Percentiles rank a stretch among this genome's conserved stretches.
Conservation (phyloP, 2,329 filamentous ascomycete genomes). For the Aspergillus amoenus region DNA sequence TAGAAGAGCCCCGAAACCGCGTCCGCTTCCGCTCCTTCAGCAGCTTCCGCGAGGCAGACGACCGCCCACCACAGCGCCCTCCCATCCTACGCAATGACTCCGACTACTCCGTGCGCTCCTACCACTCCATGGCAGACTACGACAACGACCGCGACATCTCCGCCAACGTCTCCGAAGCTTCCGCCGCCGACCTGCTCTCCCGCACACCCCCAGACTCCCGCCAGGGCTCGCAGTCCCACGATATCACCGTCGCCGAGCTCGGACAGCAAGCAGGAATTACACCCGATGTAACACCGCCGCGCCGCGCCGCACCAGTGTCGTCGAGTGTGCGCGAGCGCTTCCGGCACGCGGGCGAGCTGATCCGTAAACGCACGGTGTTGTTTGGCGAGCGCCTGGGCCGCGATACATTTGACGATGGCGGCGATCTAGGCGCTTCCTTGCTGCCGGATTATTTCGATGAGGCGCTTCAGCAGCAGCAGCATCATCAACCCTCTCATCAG, state of each 20-base stretch:
- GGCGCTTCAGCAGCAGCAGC: slow-evolving; percentile 12
- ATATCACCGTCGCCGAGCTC: background rate
- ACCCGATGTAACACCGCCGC: slow-evolving; percentile 5
- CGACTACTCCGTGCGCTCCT: slow-evolving; percentile 18
- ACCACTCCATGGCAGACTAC: slow-evolving; percentile 14
- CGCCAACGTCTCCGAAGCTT: slow-evolving; percentile 11
- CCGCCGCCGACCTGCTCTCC: background rate
- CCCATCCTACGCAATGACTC: slow-evolving; percentile 15
- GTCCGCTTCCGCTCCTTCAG: slow-evolving; percentile 23
- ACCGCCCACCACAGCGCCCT: background rate
- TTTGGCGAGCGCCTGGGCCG: slow-evolving; percentile 33
- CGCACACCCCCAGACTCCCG: background rate
- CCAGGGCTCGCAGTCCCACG: background rate
- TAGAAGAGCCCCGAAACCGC: slow-evolving; percentile 4
- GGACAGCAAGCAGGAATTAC: background rate
- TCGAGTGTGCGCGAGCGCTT: slow-evolving; percentile 22
- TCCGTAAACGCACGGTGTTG: slow-evolving; percentile 30
- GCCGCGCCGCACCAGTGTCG: slow-evolving; percentile 17
- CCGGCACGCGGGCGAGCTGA: slow-evolving; percentile 27
- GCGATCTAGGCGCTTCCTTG: slow-evolving; percentile 28
- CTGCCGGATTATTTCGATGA: slow-evolving; percentile 32
- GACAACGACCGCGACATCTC: slow-evolving; percentile 1
- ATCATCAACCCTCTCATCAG: slow-evolving; percentile 15
- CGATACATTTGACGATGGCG: slow-evolving; percentile 29
- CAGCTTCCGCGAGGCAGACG: slow-evolving; percentile 10